Conservation (phyloP, 371 early-diverging fungal genomes). For the Mortierella sp. region DNA sequence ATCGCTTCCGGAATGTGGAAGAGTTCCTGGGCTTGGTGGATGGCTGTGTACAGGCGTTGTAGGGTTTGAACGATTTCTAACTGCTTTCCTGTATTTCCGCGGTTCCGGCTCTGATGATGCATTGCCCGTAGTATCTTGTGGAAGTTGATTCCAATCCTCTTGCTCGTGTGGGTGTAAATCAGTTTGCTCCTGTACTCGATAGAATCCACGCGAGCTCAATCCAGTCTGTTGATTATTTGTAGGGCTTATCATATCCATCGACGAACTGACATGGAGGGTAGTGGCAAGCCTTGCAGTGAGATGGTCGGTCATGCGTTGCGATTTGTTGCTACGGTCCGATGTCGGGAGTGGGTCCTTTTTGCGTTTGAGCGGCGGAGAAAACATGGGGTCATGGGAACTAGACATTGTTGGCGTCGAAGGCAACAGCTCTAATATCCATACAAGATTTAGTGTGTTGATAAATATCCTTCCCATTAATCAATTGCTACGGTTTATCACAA, state of each 20-base stretch:
- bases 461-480: neutral
- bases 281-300: constrained; percentile 49
- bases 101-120: constrained; percentile 34
- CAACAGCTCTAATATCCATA: constrained; percentile 11
- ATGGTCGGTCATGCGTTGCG: constrained; percentile 54
- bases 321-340: constrained; percentile 36
- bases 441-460: neutral
- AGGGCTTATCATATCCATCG: neutral
- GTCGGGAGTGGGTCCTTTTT: constrained; percentile 35
- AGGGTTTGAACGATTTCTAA: constrained; percentile 45
- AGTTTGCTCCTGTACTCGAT: constrained; percentile 19
- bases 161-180: neutral
- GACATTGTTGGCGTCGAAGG: constrained; percentile 32
- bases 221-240: constrained; percentile 18
- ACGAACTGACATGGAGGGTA: constrained; percentile 41
- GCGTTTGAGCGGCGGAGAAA: constrained; percentile 52
- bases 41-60: constrained; percentile 47
- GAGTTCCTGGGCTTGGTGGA: constrained; percentile 44
- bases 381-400: constrained; percentile 40
- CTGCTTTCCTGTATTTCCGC: constrained; percentile 41
- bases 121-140: neutral
- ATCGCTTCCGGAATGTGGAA: constrained; percentile 76
- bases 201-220: constrained; percentile 34
- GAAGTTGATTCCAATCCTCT: neutral
- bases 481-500: too few species aligned